Evolutionary conservation across 352 stramenopile genomes (phyloP), one percentile per base, ranked within the genome.

Genomic region (Phytopythium oedochilum): DNA sequence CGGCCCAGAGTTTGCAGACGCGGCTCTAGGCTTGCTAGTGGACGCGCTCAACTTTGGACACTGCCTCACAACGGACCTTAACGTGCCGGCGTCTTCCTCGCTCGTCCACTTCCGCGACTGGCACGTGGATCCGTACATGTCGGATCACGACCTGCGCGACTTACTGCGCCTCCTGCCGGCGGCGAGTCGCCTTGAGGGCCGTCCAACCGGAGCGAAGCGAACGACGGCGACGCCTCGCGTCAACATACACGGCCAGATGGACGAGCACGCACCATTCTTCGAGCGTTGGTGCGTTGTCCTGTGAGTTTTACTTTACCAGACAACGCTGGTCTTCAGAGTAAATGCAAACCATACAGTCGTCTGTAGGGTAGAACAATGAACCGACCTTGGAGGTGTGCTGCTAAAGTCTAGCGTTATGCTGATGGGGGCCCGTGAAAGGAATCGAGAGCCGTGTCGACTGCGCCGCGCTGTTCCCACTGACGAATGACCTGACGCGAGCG

Each of bases 51-150:
- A 88, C 61, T 89, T 80, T 35, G 76, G 75, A 23, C 81, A 92
- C 45, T 68, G 62, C 40, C 14, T 39, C 29, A 10, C 38, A 14
- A 40, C 46, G 26, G 51, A 28, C 20, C 48, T 59, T 40, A 59
- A 40, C 29, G 35, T 12, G 17, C 53, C n/a, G 14, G 22, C 12
- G 11, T 46, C 54, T 47, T 34, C 40, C 4, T 11, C 47, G 18
- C 51, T 46, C 9, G 53, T 81, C 14, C 77, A 71, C 40, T 70
- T 63, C 39, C 74, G 75, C n/a, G 42, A 74, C 14, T 92, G 82
- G 82, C 63, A 75, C 59, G 54, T 89, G 12, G 79, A 92, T 42
- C 75, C 79, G 32, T 92, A 89, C 64, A 71, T 92, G 50, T 92
- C 82, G 22, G 79, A 92, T 40, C 47, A 75, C 28, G 75, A 83